Evolutionary conservation across 2,329 filamentous ascomycete genomes (phyloP).

Genomic region (Graphilbum fragrans): DNA sequence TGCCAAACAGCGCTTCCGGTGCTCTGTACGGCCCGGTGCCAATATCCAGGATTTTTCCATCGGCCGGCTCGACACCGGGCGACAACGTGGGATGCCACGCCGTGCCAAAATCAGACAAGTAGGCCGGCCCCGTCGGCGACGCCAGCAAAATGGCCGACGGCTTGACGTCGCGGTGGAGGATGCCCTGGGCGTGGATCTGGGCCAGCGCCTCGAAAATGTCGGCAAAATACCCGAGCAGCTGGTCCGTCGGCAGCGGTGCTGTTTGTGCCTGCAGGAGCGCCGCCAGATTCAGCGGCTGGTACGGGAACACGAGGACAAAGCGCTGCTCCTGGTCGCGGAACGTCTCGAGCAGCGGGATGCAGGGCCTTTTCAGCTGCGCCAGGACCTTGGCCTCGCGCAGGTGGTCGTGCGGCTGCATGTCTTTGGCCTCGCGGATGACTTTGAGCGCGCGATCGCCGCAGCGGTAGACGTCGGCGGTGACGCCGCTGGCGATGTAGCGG

Average conservation of each 20-base stretch:
- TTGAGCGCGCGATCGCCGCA: conserved; percentile 60
- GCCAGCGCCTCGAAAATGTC: conserved; percentile 61
- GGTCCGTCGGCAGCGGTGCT: conserved; percentile 12
- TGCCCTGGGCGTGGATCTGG: conserved; percentile 59
- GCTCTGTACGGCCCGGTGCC: conserved; percentile 84
- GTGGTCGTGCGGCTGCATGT: conserved; percentile 73
- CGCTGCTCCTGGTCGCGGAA: conserved; percentile 60
- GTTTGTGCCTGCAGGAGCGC: conserved; percentile 43
- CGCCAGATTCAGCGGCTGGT: conserved; percentile 61
- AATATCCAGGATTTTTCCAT: conserved; percentile 77
- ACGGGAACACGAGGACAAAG: conserved; percentile 77
- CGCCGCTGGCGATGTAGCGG: conserved; percentile 47
- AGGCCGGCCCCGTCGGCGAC: conserved; percentile 56
- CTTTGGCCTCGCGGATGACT: conserved; percentile 62
- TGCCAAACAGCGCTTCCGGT: conserved; percentile 81
- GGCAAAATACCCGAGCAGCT: conserved; percentile 25
- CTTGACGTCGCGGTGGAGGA: conserved; percentile 91
- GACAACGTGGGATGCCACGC: conserved; percentile 61
- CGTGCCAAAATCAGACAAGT: conserved; percentile 85
- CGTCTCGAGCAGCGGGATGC: conserved; percentile 58
- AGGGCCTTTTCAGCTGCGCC: conserved; percentile 37
- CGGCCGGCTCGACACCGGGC: conserved; percentile 46
- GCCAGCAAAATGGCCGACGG: conserved; percentile 75
- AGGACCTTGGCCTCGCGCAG: conserved; percentile 70
- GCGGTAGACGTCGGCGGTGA: conserved; percentile 77